Percentiles rank a stretch among this genome's conserved stretches.
Conservation (phyloP, 129 eudicot species). For the Escallonia herrerae region DNA sequence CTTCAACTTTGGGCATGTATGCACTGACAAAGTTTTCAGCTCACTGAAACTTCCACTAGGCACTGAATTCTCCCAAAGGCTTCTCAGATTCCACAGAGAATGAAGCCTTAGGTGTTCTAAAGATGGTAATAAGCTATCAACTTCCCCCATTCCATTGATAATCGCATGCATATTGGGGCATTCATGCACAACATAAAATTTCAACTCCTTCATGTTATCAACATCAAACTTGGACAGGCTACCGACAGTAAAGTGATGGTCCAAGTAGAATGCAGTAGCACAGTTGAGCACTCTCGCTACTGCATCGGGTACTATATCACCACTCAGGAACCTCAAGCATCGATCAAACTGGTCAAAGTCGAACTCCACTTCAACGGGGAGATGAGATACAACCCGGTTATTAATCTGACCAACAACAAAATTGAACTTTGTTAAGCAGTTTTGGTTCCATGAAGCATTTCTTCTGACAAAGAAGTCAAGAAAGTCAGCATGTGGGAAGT, state of each 20-base stretch:
- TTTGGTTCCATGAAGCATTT: slow-evolving; percentile 10
- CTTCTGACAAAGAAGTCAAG: slow-evolving; percentile 3
- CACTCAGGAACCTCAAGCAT: slow-evolving; percentile 8
- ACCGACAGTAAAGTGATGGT: slow-evolving; percentile 2
- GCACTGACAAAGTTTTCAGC: not conserved
- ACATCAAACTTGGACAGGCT: slow-evolving; percentile 14
- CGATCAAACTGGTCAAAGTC: slow-evolving; percentile 3
- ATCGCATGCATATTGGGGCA: too few relatives aligned
- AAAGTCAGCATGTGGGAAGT: slow-evolving; percentile 12
- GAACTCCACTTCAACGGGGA: slow-evolving; percentile 10
- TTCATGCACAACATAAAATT: too few relatives aligned
- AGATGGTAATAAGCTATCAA: not conserved
- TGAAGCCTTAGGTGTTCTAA: slow-evolving; percentile 13
- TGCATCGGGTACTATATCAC: not conserved
- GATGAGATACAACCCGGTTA: slow-evolving; percentile 6
- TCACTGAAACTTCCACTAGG: not conserved
- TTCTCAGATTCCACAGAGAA: slow-evolving; percentile 21
- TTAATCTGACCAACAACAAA: slow-evolving; percentile 12
- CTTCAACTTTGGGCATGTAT: slow-evolving; percentile 8
- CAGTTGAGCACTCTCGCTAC: not conserved
- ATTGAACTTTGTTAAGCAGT: slow-evolving; percentile 5
- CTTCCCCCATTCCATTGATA: too few relatives aligned
- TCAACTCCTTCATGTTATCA: too few relatives aligned
- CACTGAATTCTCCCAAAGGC: slow-evolving; percentile 1
- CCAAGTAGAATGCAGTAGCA: slow-evolving; percentile 7